phyloP scores from a whole-genome alignment of 2,329 filamentous ascomycete species.

The Biscogniauxia marginata region DNA sequence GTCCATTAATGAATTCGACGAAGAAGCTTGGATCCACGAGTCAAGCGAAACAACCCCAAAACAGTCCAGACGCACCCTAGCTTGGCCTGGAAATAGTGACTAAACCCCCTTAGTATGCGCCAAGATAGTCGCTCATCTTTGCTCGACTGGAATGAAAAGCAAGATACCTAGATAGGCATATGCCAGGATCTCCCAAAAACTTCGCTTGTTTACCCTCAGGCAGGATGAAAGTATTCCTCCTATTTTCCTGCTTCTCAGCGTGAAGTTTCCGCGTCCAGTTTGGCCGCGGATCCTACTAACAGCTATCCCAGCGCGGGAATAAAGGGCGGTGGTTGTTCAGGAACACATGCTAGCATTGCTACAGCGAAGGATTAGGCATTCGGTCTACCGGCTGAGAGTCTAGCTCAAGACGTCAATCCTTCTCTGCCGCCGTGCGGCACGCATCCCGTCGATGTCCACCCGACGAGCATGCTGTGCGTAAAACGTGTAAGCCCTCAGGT shows the following conservation, averaged over 20 bases:
- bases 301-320: background rate
- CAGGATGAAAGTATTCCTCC: background rate
- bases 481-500: background rate
- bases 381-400: background rate
- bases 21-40: slow-evolving; percentile 13
- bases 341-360: background rate
- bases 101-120: slow-evolving; percentile 7
- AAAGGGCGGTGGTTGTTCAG: background rate
- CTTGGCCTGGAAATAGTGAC: slow-evolving; percentile 8
- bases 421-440: background rate
- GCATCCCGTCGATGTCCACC: background rate
- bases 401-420: background rate
- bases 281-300: background rate
- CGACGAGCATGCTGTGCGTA: no score
- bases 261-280: background rate
- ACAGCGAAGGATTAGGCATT: background rate
- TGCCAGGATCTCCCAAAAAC: background rate
- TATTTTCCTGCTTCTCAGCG: background rate
- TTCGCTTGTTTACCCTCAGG: background rate
- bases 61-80: slow-evolving; percentile 14
- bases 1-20: slow-evolving; percentile 8
- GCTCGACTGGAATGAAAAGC: background rate
- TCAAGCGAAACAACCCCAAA: slow-evolving; percentile 25
- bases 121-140: background rate
- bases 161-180: background rate